Evolutionary conservation across 2,329 filamentous ascomycete species (phyloP).

Genomic region (Diplodia sapinea): DNA sequence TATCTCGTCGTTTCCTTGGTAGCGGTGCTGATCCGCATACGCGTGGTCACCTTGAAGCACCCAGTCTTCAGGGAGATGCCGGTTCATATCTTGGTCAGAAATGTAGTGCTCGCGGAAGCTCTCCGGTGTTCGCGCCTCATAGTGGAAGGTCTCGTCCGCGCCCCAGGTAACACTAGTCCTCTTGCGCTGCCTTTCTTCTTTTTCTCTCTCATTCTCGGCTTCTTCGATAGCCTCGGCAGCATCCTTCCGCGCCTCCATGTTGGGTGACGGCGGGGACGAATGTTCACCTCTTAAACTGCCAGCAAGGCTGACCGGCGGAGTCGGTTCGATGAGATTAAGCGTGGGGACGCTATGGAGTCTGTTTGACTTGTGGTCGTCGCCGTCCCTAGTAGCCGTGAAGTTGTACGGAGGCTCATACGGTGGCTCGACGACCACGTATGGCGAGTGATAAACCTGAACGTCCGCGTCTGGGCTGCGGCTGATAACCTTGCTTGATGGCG

Average conservation of each 20-base stretch:
- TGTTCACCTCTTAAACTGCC: constrained; percentile 43
- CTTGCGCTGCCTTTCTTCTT: constrained; percentile 37
- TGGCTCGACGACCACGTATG: constrained; percentile 42
- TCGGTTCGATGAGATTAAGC: constrained; percentile 64
- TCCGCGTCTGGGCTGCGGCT: constrained; percentile 49
- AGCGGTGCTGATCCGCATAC: background rate
- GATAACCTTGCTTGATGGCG: constrained; percentile 32
- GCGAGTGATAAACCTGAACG: constrained; percentile 52
- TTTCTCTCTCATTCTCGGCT: constrained; percentile 34
- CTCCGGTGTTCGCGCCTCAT: constrained; percentile 54
- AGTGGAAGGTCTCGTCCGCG: constrained; percentile 54
- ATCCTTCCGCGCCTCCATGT: constrained; percentile 10
- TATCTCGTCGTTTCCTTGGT: constrained; percentile 46
- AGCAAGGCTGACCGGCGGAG: constrained; percentile 59
- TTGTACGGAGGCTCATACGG: constrained; percentile 48
- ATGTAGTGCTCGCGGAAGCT: constrained; percentile 48
- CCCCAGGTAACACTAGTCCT: constrained; percentile 54
- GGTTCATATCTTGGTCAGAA: constrained; percentile 35
- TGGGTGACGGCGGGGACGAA: constrained; percentile 45
- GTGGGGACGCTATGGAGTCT: constrained; percentile 56
- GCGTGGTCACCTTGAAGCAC: constrained; percentile 8
- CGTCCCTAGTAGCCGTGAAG: constrained; percentile 50
- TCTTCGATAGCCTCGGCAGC: constrained; percentile 34
- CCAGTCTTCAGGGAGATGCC: constrained; percentile 26
- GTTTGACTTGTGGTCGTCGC: constrained; percentile 38